Evolutionary conservation across 495 filamentous ascomycete genomes (phyloP).

Genomic region (Annulohypoxylon nitens): DNA sequence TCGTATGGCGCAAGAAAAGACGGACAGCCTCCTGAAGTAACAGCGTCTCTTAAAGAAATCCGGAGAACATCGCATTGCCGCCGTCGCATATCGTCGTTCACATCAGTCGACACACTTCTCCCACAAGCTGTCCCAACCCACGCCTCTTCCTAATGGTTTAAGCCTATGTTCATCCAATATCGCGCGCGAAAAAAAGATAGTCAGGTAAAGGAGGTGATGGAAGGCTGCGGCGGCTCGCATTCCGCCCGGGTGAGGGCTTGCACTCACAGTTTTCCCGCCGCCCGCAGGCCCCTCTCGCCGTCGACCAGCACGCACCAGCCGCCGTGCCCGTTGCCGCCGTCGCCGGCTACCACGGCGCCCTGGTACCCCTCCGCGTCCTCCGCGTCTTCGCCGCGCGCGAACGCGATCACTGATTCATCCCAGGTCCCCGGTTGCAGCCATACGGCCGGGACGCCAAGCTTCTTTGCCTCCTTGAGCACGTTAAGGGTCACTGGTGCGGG

Average conservation of each 20-base stretch:
- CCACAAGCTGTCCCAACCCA: slow-evolving; percentile 37
- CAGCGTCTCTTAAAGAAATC: background rate
- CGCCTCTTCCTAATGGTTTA: slow-evolving; percentile 39
- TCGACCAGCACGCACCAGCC: slow-evolving; percentile 95
- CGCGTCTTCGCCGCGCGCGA: slow-evolving; percentile 66
- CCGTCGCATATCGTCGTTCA: slow-evolving; percentile 2
- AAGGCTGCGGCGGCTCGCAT: background rate
- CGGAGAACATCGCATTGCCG: background rate
- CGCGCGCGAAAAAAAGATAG: background rate
- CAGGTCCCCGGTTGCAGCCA: slow-evolving; percentile 95
- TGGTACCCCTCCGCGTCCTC: slow-evolving; percentile 66
- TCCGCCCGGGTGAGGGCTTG: background rate
- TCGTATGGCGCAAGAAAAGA: background rate
- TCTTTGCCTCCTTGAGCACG: slow-evolving; percentile 82
- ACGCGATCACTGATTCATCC: slow-evolving; percentile 77
- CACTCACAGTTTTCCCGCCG: slow-evolving; percentile 64
- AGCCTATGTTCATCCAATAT: slow-evolving; percentile 25
- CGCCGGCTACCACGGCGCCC: slow-evolving; percentile 74
- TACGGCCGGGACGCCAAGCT: slow-evolving; percentile 80
- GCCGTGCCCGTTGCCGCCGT: slow-evolving; percentile 75
- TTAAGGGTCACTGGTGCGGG: slow-evolving; percentile 78
- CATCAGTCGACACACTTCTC: slow-evolving; percentile 34
- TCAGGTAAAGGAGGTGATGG: background rate
- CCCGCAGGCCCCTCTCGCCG: slow-evolving; percentile 77
- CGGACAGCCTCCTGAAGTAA: too few species aligned